Evolutionary conservation across 371 early-diverging fungal genomes (phyloP).

Genomic region (Mortierella sp.): DNA sequence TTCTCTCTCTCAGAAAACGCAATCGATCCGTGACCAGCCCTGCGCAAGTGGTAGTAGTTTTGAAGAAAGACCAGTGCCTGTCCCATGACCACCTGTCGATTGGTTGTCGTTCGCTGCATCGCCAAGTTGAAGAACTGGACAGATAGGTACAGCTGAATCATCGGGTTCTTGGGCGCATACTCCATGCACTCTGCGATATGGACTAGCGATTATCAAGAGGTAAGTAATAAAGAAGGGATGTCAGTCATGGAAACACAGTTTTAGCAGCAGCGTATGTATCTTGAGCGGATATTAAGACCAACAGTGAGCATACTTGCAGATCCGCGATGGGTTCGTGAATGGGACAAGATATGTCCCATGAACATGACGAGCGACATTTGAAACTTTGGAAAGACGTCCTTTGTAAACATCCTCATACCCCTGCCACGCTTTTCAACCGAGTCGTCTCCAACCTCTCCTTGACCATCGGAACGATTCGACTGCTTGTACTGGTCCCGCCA

Average conservation of each 20-base stretch:
- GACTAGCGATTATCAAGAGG: conserved; percentile 51
- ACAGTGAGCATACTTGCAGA: conserved; percentile 68
- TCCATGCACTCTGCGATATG: conserved; percentile 74
- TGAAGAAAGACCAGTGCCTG: conserved; percentile 79
- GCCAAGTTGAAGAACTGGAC: conserved; percentile 73
- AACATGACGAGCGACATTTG: conserved; percentile 62
- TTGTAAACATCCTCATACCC: conserved; percentile 25
- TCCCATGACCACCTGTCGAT: conserved; percentile 67
- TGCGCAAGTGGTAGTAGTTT: conserved; percentile 72
- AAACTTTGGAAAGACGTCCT: conserved; percentile 23
- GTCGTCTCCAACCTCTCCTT: conserved; percentile 4
- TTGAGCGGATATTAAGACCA: background rate
- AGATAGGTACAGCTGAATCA: conserved; percentile 75
- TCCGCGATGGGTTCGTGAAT: conserved; percentile 66
- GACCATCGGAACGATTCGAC: background rate
- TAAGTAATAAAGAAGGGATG: background rate
- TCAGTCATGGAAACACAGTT: too few species aligned
- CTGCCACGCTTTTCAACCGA: background rate
- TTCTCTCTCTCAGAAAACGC: conserved; percentile 37
- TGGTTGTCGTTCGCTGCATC: conserved; percentile 76
- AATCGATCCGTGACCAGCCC: conserved; percentile 37
- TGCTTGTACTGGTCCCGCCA: background rate
- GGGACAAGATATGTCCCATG: conserved; percentile 73
- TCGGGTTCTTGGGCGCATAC: conserved; percentile 71
- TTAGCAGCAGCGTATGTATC: background rate